A percentile compares a stretch with the other conserved stretches of the same genome.
Conservation (phyloP, 2,329 filamentous ascomycete genomes). For the Colletotrichum gigasporum region DNA sequence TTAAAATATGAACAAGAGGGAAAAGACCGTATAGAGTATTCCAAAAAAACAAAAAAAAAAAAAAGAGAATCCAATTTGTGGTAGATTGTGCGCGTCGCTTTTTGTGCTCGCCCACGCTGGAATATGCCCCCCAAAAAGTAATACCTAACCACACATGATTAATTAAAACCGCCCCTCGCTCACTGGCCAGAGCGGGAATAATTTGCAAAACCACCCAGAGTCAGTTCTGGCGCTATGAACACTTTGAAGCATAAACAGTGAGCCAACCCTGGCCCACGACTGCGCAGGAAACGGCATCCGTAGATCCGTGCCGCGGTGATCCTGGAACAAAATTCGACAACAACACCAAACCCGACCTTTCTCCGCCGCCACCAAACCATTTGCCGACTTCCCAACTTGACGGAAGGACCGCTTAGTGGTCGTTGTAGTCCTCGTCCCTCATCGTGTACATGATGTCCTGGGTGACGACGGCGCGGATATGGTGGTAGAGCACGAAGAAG, state of each 20-base stretch:
- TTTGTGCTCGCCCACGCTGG: conserved; percentile 15
- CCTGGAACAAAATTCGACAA: not conserved
- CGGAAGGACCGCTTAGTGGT: conserved; percentile 10
- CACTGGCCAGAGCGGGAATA: conserved; percentile 9
- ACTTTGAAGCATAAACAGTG: conserved; percentile 27
- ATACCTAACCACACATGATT: not conserved
- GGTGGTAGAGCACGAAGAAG: conserved; percentile 53
- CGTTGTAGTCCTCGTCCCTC: conserved; percentile 56
- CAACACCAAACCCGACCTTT: not conserved
- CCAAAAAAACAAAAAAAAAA: not conserved
- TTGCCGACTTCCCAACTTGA: not conserved
- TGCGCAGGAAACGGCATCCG: conserved; percentile 2
- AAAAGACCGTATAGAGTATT: conserved; percentile 20
- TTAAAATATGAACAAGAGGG: not conserved
- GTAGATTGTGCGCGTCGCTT: conserved; percentile 11
- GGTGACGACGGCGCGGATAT: conserved; percentile 57
- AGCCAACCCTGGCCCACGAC: conserved; percentile 17
- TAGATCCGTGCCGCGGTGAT: conserved; percentile 16
- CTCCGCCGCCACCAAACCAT: not conserved
- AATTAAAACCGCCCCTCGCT: conserved; percentile 21
- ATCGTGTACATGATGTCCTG: conserved; percentile 66
- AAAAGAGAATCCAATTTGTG: conserved; percentile 6
- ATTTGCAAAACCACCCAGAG: conserved; percentile 10
- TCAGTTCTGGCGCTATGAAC: conserved; percentile 22
- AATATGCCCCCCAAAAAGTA: conserved; percentile 15